Evolutionary conservation across 768 basidiomycete genomes (phyloP), one percentile per base, ranked within the genome.

Genomic region (Mycena rebaudengoi): DNA sequence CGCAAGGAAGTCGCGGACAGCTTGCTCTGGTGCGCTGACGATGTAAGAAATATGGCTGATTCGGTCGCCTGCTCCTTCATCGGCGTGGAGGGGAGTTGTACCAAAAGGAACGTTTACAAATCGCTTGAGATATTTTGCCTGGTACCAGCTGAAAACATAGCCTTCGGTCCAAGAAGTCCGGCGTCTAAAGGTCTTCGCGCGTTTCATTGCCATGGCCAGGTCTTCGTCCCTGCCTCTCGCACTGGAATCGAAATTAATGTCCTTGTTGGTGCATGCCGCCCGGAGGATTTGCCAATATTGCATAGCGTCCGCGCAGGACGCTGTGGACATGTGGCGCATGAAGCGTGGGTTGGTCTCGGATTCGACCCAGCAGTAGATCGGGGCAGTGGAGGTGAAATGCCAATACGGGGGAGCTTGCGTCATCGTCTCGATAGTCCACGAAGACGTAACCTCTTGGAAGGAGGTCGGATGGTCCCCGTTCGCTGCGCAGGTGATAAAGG

Each of bases 131-230:
- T 88, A 93, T 57, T 85, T 85, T 39, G 79, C 84, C 73, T 94
- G 92, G 71, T 86, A 83, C 83, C 85, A 88, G 0, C 89, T 86
- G 46, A 94, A 74, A 56, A 82, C 78, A 69, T 93, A 94, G 6
- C 79, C 72, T 14, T 82, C 71, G 30, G 78, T 82, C 92, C 92
- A 94, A 2, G 88, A 87, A 2, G 75, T 76, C 23, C 74, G 66
- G 18, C 89, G 86, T 40, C 87, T 85, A n/a, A 92, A 76, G n/a
- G 83, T 83, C 59, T 57, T 68, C 23, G 54, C 62, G n/a, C 59
- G 58, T n/a, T 46, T 56, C 26, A 10, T 52, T 18, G 59, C 46
- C 12, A 64, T 18, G n/a, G 49, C 28, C 28, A 56, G 29, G 43
- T 67, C 45, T 40, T 60, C 66, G 48, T 67, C n/a, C n/a, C n/a